Base-by-base conservation (phyloP, 495 filamentous ascomycete genomes). In the Acidomyces sp. region DNA sequence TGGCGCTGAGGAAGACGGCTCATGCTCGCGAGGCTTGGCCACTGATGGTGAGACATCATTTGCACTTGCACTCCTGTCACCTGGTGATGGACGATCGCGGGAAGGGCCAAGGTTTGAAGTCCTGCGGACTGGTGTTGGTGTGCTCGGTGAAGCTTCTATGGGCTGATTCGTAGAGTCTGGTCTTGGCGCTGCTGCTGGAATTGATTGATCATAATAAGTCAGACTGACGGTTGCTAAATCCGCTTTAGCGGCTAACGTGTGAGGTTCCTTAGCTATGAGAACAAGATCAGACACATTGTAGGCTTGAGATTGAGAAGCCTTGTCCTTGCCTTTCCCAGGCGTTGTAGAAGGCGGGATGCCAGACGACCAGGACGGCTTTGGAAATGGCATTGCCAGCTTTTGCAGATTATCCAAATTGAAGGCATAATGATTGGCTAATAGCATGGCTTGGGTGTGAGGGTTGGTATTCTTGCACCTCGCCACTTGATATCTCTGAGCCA, bases 401-500 rank as follows among this genome's bases (percentile, higher is more conserved):
- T 82, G 77, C 37, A 99, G 69, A 43, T 82, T 78, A 27, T 95
- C 86, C 21, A 96, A 69, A 53, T 93, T 82, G 59, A 97, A 87
- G 52, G 86, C 87, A 67, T 94, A 97, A 57, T 96, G 88, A 33
- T 79, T 82, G 27, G 76, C 72, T 28, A 97, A 62, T 32, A 95
- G 62, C 36, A 74, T 71, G 30, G 72, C 70, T 59, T 79, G 82
- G n/a, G 82, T 62, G 41, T 76, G 68, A 31, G 71, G 62, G 20
- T 69, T 67, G 18, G 72, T 55, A 39, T 73, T 62, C 43, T 85
- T 76, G 59, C 84, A 78, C 31, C 85, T 74, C 2, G 82, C 82
- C 3, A 85, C 85, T 59, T 93, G 78, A 49, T 95, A 99, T 38
- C 92, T 71, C 61, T 93, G 82, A 3, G 92, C 88, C 37, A 96